phyloP scores from a whole-genome alignment of 768 basidiomycete genomes.

The Dioszegia aurantiaca region DNA sequence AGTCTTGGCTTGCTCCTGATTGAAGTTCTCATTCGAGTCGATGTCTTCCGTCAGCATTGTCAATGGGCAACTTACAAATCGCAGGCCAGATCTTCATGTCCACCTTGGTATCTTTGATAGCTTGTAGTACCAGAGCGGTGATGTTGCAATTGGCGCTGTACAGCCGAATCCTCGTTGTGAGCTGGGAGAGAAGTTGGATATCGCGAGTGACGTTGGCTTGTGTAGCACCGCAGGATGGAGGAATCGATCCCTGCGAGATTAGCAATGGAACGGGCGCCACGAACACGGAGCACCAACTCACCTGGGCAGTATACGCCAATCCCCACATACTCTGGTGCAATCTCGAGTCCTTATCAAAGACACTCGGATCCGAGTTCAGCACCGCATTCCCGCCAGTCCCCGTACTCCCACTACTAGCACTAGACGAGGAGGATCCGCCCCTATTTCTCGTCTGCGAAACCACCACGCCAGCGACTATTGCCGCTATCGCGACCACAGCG shows the following conservation, averaged over 20 bases:
- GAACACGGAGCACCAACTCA: no score
- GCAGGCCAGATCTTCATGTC: constrained; percentile 68
- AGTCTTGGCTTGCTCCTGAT: constrained; percentile 67
- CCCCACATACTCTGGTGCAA: constrained; percentile 78
- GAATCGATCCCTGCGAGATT: constrained; percentile 29
- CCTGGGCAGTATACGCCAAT: constrained; percentile 75
- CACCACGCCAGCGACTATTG: constrained; percentile 64
- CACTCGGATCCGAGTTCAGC: constrained; percentile 67
- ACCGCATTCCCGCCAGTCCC: constrained; percentile 18
- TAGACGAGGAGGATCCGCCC: constrained; percentile 4
- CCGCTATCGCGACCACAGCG: constrained; percentile 56
- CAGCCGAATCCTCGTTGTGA: constrained; percentile 63
- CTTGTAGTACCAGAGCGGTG: constrained; percentile 63
- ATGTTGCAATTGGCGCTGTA: constrained; percentile 66
- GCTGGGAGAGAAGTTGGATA: constrained; percentile 67
- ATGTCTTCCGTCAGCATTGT: constrained; percentile 46
- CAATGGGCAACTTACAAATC: constrained; percentile 37
- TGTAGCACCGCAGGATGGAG: constrained; percentile 41
- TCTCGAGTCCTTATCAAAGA: constrained; percentile 67
- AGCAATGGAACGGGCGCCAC: no score
- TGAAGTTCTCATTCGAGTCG: constrained; percentile 65
- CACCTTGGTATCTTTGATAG: constrained; percentile 84
- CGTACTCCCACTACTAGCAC: constrained; percentile 18
- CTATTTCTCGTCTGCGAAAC: constrained; percentile 57
- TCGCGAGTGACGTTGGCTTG: constrained; percentile 49